Percentiles rank a stretch among this genome's conserved stretches.
phyloP scores from a whole-genome alignment of 1,139 yeast genomes.

The Debaryomyces udenii region DNA sequence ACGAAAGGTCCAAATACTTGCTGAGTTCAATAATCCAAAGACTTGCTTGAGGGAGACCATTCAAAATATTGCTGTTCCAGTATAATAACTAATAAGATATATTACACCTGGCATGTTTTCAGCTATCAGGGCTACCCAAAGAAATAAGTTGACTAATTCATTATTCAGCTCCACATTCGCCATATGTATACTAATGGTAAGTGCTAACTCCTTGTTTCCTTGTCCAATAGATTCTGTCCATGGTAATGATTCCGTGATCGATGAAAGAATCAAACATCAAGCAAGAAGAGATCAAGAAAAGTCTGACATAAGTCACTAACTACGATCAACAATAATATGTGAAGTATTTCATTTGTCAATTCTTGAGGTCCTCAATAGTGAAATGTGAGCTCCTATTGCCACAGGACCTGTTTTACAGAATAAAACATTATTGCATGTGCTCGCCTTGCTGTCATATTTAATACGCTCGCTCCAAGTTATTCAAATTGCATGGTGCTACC shows the following conservation, averaged over 20 bases:
- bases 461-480: too few relatives aligned
- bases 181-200: conserved; percentile 69
- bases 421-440: too few relatives aligned
- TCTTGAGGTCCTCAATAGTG: too few relatives aligned
- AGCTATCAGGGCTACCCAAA: conserved; percentile 54
- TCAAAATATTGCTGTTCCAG: not conserved
- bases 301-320: not conserved
- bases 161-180: conserved; percentile 76
- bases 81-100: too few relatives aligned
- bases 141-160: conserved; percentile 62
- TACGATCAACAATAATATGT: too few relatives aligned
- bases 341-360: too few relatives aligned
- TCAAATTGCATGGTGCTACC: too few relatives aligned
- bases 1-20: too few relatives aligned
- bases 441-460: too few relatives aligned
- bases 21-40: too few relatives aligned
- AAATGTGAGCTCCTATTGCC: too few relatives aligned
- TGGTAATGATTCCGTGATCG: conserved; percentile 45
- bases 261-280: conserved; percentile 28
- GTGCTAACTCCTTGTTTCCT: conserved; percentile 70
- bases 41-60: not conserved
- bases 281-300: conserved; percentile 1
- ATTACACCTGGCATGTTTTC: conserved; percentile 21
- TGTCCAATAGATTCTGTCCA: conserved; percentile 67
- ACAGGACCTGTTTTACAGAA: too few relatives aligned